Evolutionary conservation across 257 asterid species (phyloP).

Genomic region (Solanum peruvianum): DNA sequence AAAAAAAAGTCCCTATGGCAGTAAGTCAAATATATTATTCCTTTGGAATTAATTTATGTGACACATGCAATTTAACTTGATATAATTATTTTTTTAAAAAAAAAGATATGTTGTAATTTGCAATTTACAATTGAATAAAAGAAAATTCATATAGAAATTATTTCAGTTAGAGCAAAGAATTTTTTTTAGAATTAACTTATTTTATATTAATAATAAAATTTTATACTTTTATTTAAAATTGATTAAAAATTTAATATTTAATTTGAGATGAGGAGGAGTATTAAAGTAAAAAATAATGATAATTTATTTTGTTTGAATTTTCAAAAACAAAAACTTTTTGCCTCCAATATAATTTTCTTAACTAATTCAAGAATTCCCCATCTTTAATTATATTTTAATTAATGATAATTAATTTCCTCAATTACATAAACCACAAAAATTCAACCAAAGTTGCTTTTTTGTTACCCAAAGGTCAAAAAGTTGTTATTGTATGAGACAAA

Average conservation of each 20-base stretch:
- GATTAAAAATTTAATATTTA: background rate
- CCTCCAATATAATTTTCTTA: background rate
- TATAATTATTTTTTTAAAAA: no score
- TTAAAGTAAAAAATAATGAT: background rate
- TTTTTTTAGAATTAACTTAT: background rate
- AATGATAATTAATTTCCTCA: background rate
- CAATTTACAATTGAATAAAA: no score
- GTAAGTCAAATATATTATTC: background rate
- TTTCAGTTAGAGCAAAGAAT: background rate
- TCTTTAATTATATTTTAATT: background rate
- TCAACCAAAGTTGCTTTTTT: slow-evolving; percentile 2
- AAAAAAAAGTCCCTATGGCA: background rate
- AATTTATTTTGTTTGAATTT: background rate
- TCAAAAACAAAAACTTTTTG: background rate
- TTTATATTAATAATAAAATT: background rate
- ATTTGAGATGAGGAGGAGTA: background rate
- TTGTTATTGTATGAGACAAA: slow-evolving; percentile 15
- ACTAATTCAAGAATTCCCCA: background rate
- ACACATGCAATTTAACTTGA: rapidly evolving
- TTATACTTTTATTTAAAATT: background rate
- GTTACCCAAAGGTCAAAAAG: slow-evolving; percentile 18
- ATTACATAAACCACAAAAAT: background rate
- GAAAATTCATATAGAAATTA: no score
- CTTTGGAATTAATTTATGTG: background rate
- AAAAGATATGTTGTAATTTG: rapidly evolving